Evolutionary conservation across 805 yeast species (phyloP).

Genomic region (Cyberlindnera sargentensis): DNA sequence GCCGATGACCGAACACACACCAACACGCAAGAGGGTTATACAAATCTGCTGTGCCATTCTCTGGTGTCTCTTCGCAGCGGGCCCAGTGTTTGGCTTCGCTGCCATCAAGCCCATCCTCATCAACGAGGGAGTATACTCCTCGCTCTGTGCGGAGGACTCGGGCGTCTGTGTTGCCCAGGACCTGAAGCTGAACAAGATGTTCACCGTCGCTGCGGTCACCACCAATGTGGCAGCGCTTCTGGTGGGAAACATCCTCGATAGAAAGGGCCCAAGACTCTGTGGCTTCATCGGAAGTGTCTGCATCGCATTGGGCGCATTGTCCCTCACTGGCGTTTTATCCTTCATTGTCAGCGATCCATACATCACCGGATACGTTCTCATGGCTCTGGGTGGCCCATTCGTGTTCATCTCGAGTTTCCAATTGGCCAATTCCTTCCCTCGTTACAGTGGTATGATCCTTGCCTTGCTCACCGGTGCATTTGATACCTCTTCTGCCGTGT

Average conservation of each 20-base stretch:
- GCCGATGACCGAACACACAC: neutral
- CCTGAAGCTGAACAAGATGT: constrained; percentile 70
- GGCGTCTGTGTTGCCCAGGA: constrained; percentile 70
- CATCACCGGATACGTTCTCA: constrained; percentile 60
- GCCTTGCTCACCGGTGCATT: constrained; percentile 91
- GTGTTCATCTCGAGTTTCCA: constrained; percentile 88
- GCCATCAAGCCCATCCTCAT: constrained; percentile 83
- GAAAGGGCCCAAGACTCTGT: constrained; percentile 72
- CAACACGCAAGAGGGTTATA: constrained; percentile 6
- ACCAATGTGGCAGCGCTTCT: constrained; percentile 79
- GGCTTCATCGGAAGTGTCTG: constrained; percentile 67
- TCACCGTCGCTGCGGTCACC: constrained; percentile 79
- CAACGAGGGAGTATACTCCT: constrained; percentile 67
- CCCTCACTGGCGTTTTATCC: constrained; percentile 35
- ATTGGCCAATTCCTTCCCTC: constrained; percentile 80
- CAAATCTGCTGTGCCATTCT: constrained; percentile 52
- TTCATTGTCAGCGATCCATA: constrained; percentile 49
- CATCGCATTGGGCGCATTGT: constrained; percentile 48
- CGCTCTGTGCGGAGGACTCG: constrained; percentile 37
- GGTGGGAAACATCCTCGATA: constrained; percentile 75
- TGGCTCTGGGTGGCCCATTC: constrained; percentile 93
- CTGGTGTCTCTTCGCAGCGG: constrained; percentile 91
- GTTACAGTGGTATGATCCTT: constrained; percentile 69
- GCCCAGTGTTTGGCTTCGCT: constrained; percentile 93
- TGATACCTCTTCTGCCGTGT: constrained; percentile 87